Conservation (phyloP, 2,329 filamentous ascomycete genomes). For the Cladosporium halotolerans region DNA sequence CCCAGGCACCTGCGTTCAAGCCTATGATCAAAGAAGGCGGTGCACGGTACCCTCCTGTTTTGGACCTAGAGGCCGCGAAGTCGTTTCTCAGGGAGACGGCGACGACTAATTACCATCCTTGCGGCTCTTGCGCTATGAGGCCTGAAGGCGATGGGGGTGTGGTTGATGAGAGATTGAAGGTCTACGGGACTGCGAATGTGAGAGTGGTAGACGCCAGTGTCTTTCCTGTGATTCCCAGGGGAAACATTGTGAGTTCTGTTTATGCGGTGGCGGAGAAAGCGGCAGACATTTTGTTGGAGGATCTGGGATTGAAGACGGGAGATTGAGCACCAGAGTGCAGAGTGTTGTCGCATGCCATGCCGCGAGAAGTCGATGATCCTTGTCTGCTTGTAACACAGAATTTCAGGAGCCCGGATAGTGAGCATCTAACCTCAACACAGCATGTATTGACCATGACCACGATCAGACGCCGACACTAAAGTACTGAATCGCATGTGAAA, state of each 20-base stretch:
- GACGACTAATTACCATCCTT: conserved; percentile 33
- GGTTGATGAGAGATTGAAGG: conserved; percentile 32
- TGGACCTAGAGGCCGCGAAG: conserved; percentile 19
- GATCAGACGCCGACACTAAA: too few relatives aligned
- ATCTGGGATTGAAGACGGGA: conserved; percentile 12
- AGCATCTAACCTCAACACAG: too few relatives aligned
- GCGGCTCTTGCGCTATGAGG: conserved; percentile 34
- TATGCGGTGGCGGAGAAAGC: conserved; percentile 30
- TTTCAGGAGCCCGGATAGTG: too few relatives aligned
- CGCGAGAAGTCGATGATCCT: too few relatives aligned
- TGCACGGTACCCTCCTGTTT: conserved; percentile 6
- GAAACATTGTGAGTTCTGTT: conserved; percentile 25
- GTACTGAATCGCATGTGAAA: too few relatives aligned
- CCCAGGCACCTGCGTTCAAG: conserved; percentile 34
- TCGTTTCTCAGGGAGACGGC: conserved; percentile 12
- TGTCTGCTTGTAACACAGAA: too few relatives aligned
- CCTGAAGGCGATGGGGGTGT: conserved; percentile 20
- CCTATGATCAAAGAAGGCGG: conserved; percentile 19
- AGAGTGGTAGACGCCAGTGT: conserved; percentile 33
- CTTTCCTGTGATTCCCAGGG: conserved; percentile 28
- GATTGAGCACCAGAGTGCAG: not conserved
- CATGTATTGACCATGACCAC: too few relatives aligned
- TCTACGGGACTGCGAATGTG: conserved; percentile 33
- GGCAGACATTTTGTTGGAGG: conserved; percentile 27
- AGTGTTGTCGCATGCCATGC: too few relatives aligned